Conservation (phyloP, 2,329 filamentous ascomycete genomes). For the Cladophialophora yegresii region DNA sequence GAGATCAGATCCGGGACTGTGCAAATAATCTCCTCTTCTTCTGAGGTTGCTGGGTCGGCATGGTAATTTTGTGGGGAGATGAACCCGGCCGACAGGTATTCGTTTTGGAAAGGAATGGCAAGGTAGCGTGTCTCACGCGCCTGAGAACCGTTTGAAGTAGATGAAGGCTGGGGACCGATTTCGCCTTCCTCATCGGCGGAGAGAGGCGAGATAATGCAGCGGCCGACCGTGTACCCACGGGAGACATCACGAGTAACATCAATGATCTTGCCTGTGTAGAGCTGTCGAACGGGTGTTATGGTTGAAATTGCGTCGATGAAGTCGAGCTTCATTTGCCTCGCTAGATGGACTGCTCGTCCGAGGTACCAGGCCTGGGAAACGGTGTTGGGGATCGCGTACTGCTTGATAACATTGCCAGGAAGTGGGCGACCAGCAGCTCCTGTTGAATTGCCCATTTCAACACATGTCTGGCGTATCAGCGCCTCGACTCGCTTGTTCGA, state of each 20-base stretch:
- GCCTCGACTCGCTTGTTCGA: slow-evolving; percentile 37
- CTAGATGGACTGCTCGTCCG: slow-evolving; percentile 38
- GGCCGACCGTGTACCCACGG: slow-evolving; percentile 46
- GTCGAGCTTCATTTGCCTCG: slow-evolving; percentile 37
- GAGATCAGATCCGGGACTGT: slow-evolving; percentile 41
- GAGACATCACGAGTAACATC: slow-evolving; percentile 46
- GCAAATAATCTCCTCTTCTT: slow-evolving; percentile 35
- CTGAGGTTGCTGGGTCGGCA: slow-evolving; percentile 16
- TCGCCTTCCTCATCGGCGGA: slow-evolving; percentile 35
- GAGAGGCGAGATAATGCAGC: slow-evolving; percentile 39
- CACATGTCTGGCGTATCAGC: slow-evolving; percentile 37
- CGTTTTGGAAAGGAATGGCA: slow-evolving; percentile 40
- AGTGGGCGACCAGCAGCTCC: slow-evolving; percentile 36
- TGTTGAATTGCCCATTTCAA: slow-evolving; percentile 38
- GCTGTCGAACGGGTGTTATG: slow-evolving; percentile 20
- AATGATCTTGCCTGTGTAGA: slow-evolving; percentile 52
- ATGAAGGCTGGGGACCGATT: slow-evolving; percentile 24
- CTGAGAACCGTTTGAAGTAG: slow-evolving; percentile 21
- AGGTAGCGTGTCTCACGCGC: slow-evolving; percentile 24
- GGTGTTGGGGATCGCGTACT: slow-evolving; percentile 39
- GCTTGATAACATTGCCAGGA: slow-evolving; percentile 35
- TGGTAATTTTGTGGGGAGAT: neutral
- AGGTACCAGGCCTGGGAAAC: slow-evolving; percentile 41
- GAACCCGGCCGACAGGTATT: slow-evolving; percentile 39
- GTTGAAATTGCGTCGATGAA: slow-evolving; percentile 46